A percentile compares a stretch with the other conserved stretches of the same genome.
Evolutionary conservation across 768 basidiomycete genomes (phyloP).

Genomic region (Phlegmacium glaucopus): DNA sequence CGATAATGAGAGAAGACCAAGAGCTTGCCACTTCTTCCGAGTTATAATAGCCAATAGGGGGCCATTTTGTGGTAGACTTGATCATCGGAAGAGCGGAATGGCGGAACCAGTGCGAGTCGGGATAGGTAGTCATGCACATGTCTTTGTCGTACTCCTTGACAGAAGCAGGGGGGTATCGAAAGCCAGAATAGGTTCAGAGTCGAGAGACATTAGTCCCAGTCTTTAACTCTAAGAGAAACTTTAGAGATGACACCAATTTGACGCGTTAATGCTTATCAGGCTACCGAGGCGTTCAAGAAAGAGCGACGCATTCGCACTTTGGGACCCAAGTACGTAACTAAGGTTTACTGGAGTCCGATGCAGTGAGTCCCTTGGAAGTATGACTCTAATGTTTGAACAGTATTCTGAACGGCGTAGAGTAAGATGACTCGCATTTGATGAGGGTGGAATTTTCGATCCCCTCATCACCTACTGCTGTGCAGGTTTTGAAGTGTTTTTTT

Average conservation of each 20-base stretch:
- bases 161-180: background rate
- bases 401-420: too few species aligned
- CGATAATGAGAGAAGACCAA: constrained; percentile 9
- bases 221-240: constrained; percentile 2
- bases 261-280: background rate
- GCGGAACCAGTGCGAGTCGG: background rate
- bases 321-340: background rate
- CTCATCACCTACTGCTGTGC: too few species aligned
- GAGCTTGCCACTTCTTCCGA: background rate
- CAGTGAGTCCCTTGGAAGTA: too few species aligned
- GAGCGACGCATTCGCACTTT: constrained; percentile 4
- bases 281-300: constrained; percentile 10
- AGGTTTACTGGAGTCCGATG: background rate
- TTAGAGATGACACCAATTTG: background rate
- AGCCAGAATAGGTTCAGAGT: background rate
- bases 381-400: too few species aligned
- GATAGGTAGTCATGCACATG: background rate
- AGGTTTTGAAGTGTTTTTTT: too few species aligned
- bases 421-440: too few species aligned
- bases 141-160: background rate
- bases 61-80: constrained; percentile 13
- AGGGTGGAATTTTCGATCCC: too few species aligned
- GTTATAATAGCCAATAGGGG: constrained; percentile 18
- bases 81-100: constrained; percentile 11
- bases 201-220: background rate